phyloP scores from a whole-genome alignment of 2,329 filamentous ascomycete species.

The Neurospora crassa region DNA sequence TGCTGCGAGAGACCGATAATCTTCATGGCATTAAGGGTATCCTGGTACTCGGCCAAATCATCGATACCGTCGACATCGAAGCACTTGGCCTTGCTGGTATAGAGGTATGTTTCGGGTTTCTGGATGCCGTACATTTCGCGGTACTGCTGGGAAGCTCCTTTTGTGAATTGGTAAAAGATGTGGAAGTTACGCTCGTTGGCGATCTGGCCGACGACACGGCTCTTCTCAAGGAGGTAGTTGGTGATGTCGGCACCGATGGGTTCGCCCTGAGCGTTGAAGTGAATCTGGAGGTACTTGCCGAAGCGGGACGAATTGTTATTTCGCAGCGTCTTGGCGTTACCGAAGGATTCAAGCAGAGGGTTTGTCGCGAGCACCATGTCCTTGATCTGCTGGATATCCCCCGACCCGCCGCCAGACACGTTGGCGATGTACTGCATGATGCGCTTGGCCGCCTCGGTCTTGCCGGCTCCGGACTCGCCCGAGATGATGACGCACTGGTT shows the following conservation, averaged over 20 bases:
- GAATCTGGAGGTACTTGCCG: slow-evolving; percentile 94
- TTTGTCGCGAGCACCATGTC: slow-evolving; percentile 99
- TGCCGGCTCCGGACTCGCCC: slow-evolving; percentile 93
- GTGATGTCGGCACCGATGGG: slow-evolving; percentile 95
- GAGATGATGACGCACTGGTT: slow-evolving; percentile 99
- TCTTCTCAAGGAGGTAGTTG: slow-evolving; percentile 94
- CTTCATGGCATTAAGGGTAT: slow-evolving; percentile 90
- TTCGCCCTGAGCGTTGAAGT: slow-evolving; percentile 87
- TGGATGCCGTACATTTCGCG: slow-evolving; percentile 84
- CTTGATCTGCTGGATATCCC: slow-evolving; percentile 92
- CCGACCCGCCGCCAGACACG: slow-evolving; percentile 76
- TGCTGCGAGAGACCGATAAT: slow-evolving; percentile 79
- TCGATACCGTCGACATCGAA: slow-evolving; percentile 91
- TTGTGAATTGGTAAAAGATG: slow-evolving; percentile 98
- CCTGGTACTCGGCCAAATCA: slow-evolving; percentile 77
- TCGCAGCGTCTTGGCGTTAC: slow-evolving; percentile 92
- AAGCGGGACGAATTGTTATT: slow-evolving; percentile 99
- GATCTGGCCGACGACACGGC: slow-evolving; percentile 90
- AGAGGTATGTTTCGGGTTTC: slow-evolving; percentile 83
- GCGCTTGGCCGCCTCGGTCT: slow-evolving; percentile 96
- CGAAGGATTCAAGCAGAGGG: slow-evolving; percentile 91
- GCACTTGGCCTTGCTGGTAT: slow-evolving; percentile 91
- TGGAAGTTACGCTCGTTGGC: slow-evolving; percentile 95
- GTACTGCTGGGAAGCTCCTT: slow-evolving; percentile 81
- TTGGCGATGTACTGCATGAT: slow-evolving; percentile 99